phyloP scores from a whole-genome alignment of 176 grass and related monocot species.

The Microstegium vimineum region DNA sequence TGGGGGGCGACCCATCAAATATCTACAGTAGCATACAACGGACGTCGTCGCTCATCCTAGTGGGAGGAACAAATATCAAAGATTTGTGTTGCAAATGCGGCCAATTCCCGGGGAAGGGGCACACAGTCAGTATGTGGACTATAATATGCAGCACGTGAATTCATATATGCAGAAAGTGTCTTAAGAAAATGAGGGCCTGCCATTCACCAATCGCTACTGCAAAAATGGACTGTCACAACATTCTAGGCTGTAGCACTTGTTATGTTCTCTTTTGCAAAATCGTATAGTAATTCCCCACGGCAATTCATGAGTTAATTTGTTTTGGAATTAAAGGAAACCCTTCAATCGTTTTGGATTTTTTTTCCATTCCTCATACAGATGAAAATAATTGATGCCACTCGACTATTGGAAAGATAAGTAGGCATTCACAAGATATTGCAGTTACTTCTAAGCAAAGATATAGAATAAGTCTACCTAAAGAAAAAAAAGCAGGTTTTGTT shows the following conservation, averaged over 20 bases:
- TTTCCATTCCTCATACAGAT: not conserved
- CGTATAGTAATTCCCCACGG: not conserved
- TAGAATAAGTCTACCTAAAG: not conserved
- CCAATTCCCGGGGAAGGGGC: not conserved
- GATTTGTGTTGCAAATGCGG: not conserved
- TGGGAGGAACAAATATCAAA: slow-evolving; percentile 11
- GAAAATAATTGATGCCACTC: not conserved
- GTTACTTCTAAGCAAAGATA: slow-evolving; percentile 6
- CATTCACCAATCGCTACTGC: too few species aligned
- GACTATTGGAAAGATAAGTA: not conserved
- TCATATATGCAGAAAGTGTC: not conserved
- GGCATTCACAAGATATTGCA: not conserved
- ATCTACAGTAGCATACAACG: slow-evolving; percentile 15
- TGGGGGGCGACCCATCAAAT: not conserved
- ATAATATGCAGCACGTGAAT: too few species aligned
- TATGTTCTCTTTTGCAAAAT: not conserved
- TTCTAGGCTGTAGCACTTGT: not conserved
- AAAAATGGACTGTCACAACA: not conserved
- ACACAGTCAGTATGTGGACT: too few species aligned
- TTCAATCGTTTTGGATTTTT: not conserved
- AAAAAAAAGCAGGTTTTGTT: not conserved
- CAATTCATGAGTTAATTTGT: not conserved
- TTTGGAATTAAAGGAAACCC: not conserved
- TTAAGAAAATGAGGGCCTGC: too few species aligned
- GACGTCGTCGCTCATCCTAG: not conserved